Evolutionary conservation across 371 early-diverging fungal species (phyloP).

Genomic region (Syncephalis plumigaleata): DNA sequence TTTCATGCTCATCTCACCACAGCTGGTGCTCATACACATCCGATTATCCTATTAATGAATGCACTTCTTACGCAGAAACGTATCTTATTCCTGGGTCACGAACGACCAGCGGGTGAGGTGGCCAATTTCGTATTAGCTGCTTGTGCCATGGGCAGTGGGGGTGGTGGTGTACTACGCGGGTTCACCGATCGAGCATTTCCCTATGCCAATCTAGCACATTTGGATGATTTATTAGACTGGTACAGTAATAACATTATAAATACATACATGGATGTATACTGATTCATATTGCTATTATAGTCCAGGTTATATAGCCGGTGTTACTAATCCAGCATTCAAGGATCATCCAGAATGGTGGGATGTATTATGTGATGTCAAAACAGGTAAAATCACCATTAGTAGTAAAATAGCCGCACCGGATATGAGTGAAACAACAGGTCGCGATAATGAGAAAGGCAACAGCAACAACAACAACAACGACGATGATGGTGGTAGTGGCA

Average conservation of each 20-base stretch:
- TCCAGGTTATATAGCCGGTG: constrained; percentile 90
- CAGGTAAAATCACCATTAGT: constrained; percentile 80
- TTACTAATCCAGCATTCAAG: constrained; percentile 87
- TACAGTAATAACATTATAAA: constrained; percentile 11
- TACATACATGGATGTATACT: not conserved
- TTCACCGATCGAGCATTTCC: constrained; percentile 84
- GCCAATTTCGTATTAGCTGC: constrained; percentile 87
- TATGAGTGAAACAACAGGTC: not conserved
- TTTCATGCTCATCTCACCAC: constrained; percentile 82
- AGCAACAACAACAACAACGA: no score
- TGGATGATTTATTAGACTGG: constrained; percentile 70
- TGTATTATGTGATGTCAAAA: constrained; percentile 78
- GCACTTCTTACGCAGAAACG: constrained; percentile 80
- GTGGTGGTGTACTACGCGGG: constrained; percentile 68
- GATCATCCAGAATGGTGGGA: constrained; percentile 92
- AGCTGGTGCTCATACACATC: constrained; percentile 61
- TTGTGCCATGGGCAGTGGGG: constrained; percentile 75
- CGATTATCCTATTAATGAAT: constrained; percentile 70
- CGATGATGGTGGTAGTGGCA: no score
- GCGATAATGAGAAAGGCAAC: no score
- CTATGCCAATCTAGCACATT: constrained; percentile 67
- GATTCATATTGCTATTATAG: constrained; percentile 13
- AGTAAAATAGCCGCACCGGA: constrained; percentile 18
- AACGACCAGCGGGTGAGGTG: constrained; percentile 79
- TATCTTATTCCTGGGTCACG: constrained; percentile 85